Evolutionary conservation across 257 asterid genomes (phyloP).

Genomic region (Primulina eburnea): DNA sequence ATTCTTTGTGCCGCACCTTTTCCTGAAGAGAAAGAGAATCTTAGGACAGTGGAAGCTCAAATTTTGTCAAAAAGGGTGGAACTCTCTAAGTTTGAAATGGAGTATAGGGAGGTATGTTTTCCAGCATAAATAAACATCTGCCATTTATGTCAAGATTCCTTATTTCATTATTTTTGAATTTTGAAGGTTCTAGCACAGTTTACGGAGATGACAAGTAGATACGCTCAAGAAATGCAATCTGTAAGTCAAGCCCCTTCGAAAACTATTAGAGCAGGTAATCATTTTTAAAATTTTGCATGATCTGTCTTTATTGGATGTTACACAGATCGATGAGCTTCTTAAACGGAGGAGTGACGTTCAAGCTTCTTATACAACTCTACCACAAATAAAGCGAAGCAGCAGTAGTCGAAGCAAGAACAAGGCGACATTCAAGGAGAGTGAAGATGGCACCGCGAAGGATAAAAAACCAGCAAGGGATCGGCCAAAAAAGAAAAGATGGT

Average conservation of each 20-base stretch:
- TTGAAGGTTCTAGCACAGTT: slow-evolving; percentile 86
- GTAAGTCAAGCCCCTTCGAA: slow-evolving; percentile 43
- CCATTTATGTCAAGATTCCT: neutral
- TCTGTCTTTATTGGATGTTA: neutral
- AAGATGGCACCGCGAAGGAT: slow-evolving; percentile 48
- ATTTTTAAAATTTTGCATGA: slow-evolving; percentile 13
- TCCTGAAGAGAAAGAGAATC: slow-evolving; percentile 75
- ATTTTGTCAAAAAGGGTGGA: slow-evolving; percentile 86
- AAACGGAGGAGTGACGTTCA: slow-evolving; percentile 79
- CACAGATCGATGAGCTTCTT: slow-evolving; percentile 91
- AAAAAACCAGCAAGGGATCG: slow-evolving; percentile 59
- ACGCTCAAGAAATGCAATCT: slow-evolving; percentile 90
- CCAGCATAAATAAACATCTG: slow-evolving; percentile 1
- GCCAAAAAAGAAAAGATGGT: slow-evolving; percentile 81
- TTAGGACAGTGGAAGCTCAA: slow-evolving; percentile 76
- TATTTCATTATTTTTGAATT: slow-evolving; percentile 23
- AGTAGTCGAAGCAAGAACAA: slow-evolving; percentile 68
- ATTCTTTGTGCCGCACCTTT: slow-evolving; percentile 69
- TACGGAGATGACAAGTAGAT: slow-evolving; percentile 94
- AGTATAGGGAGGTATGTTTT: slow-evolving; percentile 77
- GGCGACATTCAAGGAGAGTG: slow-evolving; percentile 52
- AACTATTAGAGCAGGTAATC: neutral
- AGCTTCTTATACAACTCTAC: slow-evolving; percentile 65
- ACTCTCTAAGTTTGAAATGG: slow-evolving; percentile 87
- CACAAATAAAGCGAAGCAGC: slow-evolving; percentile 60